These are phyloP conservation scores for Curvularia lunata DNA, from an alignment of 2,329 filamentous ascomycete species.

Conservation along the genomic window DNA sequence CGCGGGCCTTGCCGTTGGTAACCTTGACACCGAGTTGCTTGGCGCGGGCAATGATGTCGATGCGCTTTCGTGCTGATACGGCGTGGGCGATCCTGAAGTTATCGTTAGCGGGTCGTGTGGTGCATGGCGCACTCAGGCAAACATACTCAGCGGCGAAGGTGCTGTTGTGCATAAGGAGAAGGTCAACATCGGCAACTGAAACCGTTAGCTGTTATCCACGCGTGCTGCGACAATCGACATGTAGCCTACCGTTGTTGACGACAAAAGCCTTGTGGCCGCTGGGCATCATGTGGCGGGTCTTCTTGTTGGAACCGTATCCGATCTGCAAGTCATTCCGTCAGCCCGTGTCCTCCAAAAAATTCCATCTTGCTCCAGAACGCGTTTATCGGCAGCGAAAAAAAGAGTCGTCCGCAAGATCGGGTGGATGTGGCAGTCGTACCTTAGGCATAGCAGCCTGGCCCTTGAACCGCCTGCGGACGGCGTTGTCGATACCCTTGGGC, in stretches of 20 bases:
- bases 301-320: slow-evolving; percentile 98
- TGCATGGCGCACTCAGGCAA: neutral
- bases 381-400: neutral
- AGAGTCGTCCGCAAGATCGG: neutral
- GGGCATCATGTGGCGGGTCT: slow-evolving; percentile 98
- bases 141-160: slow-evolving; percentile 97
- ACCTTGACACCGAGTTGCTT: slow-evolving; percentile 99
- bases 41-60: slow-evolving; percentile 95
- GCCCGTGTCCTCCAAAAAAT: slow-evolving; percentile 24
- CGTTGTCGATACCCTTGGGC: slow-evolving; percentile 99
- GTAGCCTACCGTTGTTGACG: slow-evolving; percentile 77
- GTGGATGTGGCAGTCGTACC: slow-evolving; percentile 64
- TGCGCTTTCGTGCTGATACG: slow-evolving; percentile 97
- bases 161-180: slow-evolving; percentile 99
- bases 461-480: slow-evolving; percentile 96
- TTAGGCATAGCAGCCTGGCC: slow-evolving; percentile 96
- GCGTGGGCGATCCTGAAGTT: slow-evolving; percentile 85
- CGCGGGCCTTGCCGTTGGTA: slow-evolving; percentile 98
- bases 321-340: slow-evolving; percentile 67
- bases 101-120: slow-evolving; percentile 16
- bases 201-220: slow-evolving; percentile 28
- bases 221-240: neutral
- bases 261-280: slow-evolving; percentile 99
- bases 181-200: slow-evolving; percentile 81
- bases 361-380: neutral